These are phyloP conservation scores for Williopsis jadinii DNA, from an alignment of 1,139 yeast species.

Conservation along the genomic window DNA sequence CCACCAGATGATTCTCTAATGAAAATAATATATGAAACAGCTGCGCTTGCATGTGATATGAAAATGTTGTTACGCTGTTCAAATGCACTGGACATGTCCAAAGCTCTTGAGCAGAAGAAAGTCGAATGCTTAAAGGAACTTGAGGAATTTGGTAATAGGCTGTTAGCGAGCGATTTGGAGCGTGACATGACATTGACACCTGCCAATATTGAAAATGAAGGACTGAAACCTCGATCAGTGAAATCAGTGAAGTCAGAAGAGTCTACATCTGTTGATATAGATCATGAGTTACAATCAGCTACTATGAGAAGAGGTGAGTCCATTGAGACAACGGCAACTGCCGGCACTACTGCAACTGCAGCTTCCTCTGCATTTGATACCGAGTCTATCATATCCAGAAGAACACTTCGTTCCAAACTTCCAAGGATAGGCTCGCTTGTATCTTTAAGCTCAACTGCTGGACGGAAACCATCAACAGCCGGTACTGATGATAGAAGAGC, in stretches of 20 bases:
- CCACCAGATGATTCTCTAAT: conserved; percentile 48
- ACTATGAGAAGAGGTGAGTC: background rate
- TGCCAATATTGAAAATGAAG: background rate
- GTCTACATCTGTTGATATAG: background rate
- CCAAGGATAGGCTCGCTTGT: background rate
- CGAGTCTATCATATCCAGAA: conserved; percentile 2
- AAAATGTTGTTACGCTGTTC: conserved; percentile 55
- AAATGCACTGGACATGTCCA: conserved; percentile 54
- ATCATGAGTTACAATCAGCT: background rate
- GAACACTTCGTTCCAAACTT: background rate
- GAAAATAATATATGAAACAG: conserved; percentile 52
- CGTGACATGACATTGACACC: background rate
- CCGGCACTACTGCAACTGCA: background rate
- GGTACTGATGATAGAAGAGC: background rate
- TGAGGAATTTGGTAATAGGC: conserved; percentile 5
- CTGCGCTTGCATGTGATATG: conserved; percentile 55
- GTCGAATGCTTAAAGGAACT: conserved; percentile 22
- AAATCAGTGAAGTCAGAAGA: background rate
- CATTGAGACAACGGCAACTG: background rate
- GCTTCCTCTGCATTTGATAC: background rate
- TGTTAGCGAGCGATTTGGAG: background rate
- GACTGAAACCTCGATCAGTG: background rate
- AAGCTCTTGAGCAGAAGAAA: conserved; percentile 33
- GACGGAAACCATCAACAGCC: background rate
- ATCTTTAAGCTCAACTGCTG: background rate